These are phyloP conservation scores for Hypoxylon perforatum DNA, from an alignment of 495 filamentous ascomycete species.

Conservation along the genomic window DNA sequence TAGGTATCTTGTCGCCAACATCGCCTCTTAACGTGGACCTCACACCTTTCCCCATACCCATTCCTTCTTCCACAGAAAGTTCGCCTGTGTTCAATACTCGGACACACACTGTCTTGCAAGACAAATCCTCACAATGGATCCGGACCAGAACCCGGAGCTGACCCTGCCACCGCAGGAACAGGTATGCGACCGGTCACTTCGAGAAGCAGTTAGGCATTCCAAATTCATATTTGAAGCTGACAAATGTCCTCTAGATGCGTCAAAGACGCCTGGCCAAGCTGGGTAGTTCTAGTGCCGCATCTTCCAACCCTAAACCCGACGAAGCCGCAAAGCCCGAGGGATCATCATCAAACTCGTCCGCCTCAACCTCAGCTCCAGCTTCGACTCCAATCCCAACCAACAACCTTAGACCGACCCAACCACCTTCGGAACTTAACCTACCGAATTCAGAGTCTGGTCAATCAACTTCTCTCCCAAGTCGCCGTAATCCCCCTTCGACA, in stretches of 20 bases:
- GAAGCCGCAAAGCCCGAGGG: conserved; percentile 32
- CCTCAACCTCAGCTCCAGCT: conserved; percentile 21
- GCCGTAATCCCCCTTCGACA: conserved; percentile 1
- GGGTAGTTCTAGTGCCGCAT: conserved; percentile 37
- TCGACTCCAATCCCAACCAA: conserved; percentile 2
- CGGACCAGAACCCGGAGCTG: conserved; percentile 35
- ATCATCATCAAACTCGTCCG: conserved; percentile 33
- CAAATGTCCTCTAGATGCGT: conserved; percentile 65
- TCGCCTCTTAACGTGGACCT: background rate
- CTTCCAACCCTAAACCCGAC: conserved; percentile 21
- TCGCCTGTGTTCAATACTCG: background rate
- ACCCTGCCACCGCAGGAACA: conserved; percentile 45
- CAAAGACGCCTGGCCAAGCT: conserved; percentile 76
- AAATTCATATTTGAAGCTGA: background rate
- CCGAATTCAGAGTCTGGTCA: conserved; percentile 16
- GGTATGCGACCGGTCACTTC: conserved; percentile 23
- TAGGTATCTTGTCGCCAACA: background rate
- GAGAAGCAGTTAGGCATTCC: no score
- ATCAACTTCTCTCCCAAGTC: conserved; percentile 18
- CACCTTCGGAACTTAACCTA: no score
- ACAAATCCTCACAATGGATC: conserved; percentile 34
- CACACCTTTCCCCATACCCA: background rate
- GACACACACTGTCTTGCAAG: background rate
- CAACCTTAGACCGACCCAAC: background rate
- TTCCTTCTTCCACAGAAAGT: background rate